Evolutionary conservation across 2,329 filamentous ascomycete genomes (phyloP).

Genomic region (Fusarium drepaniforme): DNA sequence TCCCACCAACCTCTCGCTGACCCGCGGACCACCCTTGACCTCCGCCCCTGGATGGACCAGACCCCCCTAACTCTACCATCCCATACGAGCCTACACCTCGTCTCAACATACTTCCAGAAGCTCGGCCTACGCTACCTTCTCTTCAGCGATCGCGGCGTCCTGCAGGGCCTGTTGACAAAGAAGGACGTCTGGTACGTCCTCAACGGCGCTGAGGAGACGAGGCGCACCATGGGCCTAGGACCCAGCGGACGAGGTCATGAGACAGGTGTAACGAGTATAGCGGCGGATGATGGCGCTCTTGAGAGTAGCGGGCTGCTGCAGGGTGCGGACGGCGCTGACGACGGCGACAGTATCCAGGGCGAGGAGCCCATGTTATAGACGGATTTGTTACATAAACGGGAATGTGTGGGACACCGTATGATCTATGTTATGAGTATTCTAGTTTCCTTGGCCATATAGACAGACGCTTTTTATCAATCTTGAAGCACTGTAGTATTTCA

Average conservation of each 20-base stretch:
- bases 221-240: slow-evolving; percentile 53
- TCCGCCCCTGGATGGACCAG: slow-evolving; percentile 98
- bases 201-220: slow-evolving; percentile 78
- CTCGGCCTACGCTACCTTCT: slow-evolving; percentile 91
- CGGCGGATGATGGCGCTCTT: slow-evolving; percentile 50
- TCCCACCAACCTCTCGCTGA: slow-evolving; percentile 85
- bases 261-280: slow-evolving; percentile 49
- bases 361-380: slow-evolving; percentile 43
- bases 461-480: neutral
- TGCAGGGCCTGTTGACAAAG: slow-evolving; percentile 92
- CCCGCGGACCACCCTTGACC: slow-evolving; percentile 81
- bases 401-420: slow-evolving; percentile 13
- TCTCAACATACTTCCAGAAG: slow-evolving; percentile 93
- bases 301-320: slow-evolving; percentile 59
- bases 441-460: slow-evolving; percentile 15
- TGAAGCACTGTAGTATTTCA: neutral
- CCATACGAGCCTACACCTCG: slow-evolving; percentile 82
- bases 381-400: neutral
- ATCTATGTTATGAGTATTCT: slow-evolving; percentile 7
- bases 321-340: slow-evolving; percentile 50
- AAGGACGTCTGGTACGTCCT: slow-evolving; percentile 97
- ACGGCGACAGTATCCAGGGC: slow-evolving; percentile 45
- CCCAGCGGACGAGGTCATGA: slow-evolving; percentile 38
- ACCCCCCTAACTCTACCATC: slow-evolving; percentile 92
- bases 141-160: slow-evolving; percentile 83